phyloP scores from a whole-genome alignment of 2,329 filamentous ascomycete species.

The Colletotrichum tabaci region DNA sequence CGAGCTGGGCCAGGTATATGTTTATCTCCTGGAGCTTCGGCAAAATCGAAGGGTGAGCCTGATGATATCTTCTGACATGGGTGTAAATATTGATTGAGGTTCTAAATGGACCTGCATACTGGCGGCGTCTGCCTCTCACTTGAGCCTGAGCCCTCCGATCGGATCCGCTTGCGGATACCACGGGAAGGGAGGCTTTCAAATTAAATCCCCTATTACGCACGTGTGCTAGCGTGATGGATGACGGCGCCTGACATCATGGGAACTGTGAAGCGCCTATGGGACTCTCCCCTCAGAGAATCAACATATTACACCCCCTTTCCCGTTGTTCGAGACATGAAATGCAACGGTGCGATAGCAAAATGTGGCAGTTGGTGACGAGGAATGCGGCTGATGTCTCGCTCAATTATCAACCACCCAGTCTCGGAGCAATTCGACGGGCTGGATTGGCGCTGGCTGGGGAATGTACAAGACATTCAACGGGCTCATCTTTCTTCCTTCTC shows the following conservation, averaged over 20 bases:
- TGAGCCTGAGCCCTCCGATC: conserved; percentile 17
- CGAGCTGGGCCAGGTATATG: conserved; percentile 18
- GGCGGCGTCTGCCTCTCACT: background rate
- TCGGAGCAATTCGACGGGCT: background rate
- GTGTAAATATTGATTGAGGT: background rate
- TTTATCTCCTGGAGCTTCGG: conserved; percentile 20
- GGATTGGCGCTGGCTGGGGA: conserved; percentile 2
- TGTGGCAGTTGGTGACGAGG: conserved; percentile 10
- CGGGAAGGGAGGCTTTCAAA: conserved; percentile 12
- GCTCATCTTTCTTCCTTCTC: background rate
- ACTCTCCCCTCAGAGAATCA: background rate
- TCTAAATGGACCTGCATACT: no score
- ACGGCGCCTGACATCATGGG: conserved; percentile 38
- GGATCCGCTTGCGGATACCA: background rate
- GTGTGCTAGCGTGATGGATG: conserved; percentile 20
- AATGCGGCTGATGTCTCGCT: conserved; percentile 25
- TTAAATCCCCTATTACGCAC: conserved; percentile 14
- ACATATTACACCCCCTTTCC: background rate
- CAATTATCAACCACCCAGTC: background rate
- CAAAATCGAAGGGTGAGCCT: conserved; percentile 13
- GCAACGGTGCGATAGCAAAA: conserved; percentile 2
- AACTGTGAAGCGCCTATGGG: background rate
- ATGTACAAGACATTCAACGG: conserved; percentile 18
- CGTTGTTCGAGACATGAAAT: conserved; percentile 4
- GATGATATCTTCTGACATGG: background rate